phyloP scores from a whole-genome alignment of 75 land plant species.

The Selaginella moellendorffii region DNA sequence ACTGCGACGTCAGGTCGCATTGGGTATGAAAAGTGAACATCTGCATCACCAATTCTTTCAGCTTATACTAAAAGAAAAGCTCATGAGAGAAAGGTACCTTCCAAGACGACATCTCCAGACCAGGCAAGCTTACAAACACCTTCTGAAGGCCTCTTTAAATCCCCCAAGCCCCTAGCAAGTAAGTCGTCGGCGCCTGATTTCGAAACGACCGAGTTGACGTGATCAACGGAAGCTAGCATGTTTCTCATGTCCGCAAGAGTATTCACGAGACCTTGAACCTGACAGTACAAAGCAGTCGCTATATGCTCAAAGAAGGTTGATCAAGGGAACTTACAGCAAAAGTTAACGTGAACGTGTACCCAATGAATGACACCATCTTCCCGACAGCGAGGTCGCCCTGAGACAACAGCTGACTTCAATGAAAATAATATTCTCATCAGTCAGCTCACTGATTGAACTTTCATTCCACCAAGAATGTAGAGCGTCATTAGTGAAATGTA shows the following conservation, averaged over 20 bases:
- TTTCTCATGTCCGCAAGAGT: conserved; percentile 34
- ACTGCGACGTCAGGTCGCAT: conserved; percentile 71
- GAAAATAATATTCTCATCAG: background rate
- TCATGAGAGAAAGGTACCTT: background rate
- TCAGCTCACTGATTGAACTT: conserved; percentile 82
- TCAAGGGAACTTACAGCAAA: conserved; percentile 79
- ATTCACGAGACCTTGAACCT: conserved; percentile 98
- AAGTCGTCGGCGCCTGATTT: background rate
- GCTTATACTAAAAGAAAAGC: too few relatives aligned
- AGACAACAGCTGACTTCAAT: conserved; percentile 10
- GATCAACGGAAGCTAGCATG: background rate
- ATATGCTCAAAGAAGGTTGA: background rate
- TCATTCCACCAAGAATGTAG: conserved; percentile 84
- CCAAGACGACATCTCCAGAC: conserved; percentile 4
- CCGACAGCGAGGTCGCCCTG: conserved; percentile 96
- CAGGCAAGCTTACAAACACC: conserved; percentile 1
- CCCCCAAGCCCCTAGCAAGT: background rate
- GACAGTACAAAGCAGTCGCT: conserved; percentile 1
- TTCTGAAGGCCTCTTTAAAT: background rate
- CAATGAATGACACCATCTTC: conserved; percentile 91
- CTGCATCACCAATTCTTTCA: conserved; percentile 41
- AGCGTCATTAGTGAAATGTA: conserved; percentile 80
- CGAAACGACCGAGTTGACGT: background rate
- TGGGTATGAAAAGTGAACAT: conserved; percentile 87
- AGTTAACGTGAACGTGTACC: conserved; percentile 93